Base-by-base conservation (phyloP, 2,329 filamentous ascomycete species). In the Zasmidium cellare region DNA sequence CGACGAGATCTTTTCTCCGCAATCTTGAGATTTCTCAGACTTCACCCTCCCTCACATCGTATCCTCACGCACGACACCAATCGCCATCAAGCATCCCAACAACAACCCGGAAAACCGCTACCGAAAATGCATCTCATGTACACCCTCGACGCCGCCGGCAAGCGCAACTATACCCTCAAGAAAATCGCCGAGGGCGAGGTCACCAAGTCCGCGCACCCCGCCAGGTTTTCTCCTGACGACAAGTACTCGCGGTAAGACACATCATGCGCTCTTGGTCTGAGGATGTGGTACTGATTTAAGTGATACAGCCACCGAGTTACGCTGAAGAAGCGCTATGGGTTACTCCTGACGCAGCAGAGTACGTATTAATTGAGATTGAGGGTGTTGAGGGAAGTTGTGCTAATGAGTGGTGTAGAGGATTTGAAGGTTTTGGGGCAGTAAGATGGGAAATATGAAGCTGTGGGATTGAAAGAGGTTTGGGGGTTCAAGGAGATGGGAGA, bases 171-270 rank as follows among this genome's bases (percentile, higher is more conserved):
- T 84, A 97, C 94, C 49, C 86, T 97, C 66, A 93, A 97, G 80
- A 97, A 97, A 82, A 85, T 96, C 67, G 69, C 80, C 61, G 82
- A 87, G 69, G 89, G 89, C 72, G 86, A 92, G 74, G 91, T 97
- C 72, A 96, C 93, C 76, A 96, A 96, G 83, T 94, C 90, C 54
- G 94, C 94, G 56, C 93, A 97, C 80, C 93, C 94, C 48, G 94
- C 94, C 46, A 85, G 94, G 68, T 99, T 97, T 83, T 96, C 91
- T 48, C 94, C 94, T 64, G 94, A 99, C 79, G 94, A 99, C 83
- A 96, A 97, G 83, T 97, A 96, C 84, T 96, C 92, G 72, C 82
- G 85, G 83, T 86, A 74, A 46, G 16, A 16, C 35, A 23, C 35
- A 9, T 38, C n/a, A n/a, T n/a, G n/a, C n/a, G n/a, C n/a, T n/a